These are phyloP conservation scores for Boletus coccyginus DNA, from an alignment of 768 basidiomycete genomes.

Conservation along the genomic window DNA sequence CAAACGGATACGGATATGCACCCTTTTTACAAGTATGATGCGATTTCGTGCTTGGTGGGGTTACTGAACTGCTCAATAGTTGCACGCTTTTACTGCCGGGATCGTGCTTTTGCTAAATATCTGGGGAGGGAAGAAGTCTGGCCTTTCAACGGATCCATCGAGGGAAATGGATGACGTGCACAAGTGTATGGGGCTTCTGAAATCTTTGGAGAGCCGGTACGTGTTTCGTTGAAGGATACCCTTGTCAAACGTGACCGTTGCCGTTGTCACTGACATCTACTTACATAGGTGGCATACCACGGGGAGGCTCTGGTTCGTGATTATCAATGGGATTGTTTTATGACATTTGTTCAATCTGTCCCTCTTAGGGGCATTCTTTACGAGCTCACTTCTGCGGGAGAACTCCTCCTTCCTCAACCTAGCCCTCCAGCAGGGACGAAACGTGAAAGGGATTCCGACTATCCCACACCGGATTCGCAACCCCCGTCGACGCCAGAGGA, in stretches of 20 bases:
- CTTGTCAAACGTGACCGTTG: neutral
- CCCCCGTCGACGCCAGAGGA: conserved; percentile 11
- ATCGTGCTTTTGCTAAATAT: conserved; percentile 55
- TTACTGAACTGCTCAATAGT: conserved; percentile 18
- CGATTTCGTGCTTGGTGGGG: too few relatives aligned
- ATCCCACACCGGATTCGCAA: conserved; percentile 28
- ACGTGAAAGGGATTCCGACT: conserved; percentile 61
- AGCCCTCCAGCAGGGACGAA: conserved; percentile 54
- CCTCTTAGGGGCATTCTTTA: conserved; percentile 64
- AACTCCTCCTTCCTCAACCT: conserved; percentile 60
- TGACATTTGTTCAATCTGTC: neutral
- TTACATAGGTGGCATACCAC: conserved; percentile 44
- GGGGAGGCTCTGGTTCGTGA: conserved; percentile 47
- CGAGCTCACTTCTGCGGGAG: conserved; percentile 68
- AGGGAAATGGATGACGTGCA: conserved; percentile 52
- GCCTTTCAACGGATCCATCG: conserved; percentile 38
- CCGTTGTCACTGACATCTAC: neutral
- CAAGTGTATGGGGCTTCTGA: conserved; percentile 45
- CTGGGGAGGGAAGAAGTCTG: conserved; percentile 48
- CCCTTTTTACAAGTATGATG: conserved; percentile 31
- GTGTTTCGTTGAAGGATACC: conserved; percentile 3
- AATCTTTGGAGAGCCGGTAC: conserved; percentile 34
- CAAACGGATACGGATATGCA: conserved; percentile 14
- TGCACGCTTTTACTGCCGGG: conserved; percentile 45
- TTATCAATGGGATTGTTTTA: neutral